Evolutionary conservation across 805 yeast genomes (phyloP).

Genomic region (Wickerhamiella galacta): DNA sequence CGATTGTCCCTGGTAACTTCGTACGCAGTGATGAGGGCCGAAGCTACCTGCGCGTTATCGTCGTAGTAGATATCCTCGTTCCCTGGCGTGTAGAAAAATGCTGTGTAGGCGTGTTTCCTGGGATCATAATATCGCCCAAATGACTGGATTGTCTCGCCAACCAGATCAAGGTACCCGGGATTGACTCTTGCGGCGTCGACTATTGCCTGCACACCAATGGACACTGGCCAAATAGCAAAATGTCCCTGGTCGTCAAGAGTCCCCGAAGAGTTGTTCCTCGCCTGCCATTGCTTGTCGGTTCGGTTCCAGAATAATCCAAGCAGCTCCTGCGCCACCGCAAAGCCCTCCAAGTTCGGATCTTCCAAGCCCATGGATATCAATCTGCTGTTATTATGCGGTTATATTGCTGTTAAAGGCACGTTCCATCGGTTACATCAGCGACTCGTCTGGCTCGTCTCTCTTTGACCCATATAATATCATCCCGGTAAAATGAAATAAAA

Average conservation of each 20-base stretch:
- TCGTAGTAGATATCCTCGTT: constrained; percentile 54
- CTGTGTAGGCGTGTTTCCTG: constrained; percentile 40
- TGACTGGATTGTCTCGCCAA: constrained; percentile 35
- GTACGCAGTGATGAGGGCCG: constrained; percentile 46
- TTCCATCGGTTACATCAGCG: no score
- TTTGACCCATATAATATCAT: no score
- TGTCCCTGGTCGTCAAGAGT: constrained; percentile 35
- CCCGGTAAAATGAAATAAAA: no score
- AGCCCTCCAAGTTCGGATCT: constrained; percentile 18
- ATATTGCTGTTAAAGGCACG: no score
- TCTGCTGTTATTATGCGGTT: no score
- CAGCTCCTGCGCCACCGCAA: constrained; percentile 12
- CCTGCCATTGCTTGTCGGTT: neutral
- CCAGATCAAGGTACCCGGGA: constrained; percentile 34
- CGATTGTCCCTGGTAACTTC: constrained; percentile 44
- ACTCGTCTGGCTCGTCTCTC: no score
- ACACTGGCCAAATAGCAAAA: constrained; percentile 52
- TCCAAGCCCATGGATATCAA: constrained; percentile 10
- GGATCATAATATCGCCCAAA: constrained; percentile 37
- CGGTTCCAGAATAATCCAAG: constrained; percentile 17
- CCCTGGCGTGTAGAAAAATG: constrained; percentile 41
- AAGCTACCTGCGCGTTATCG: constrained; percentile 60
- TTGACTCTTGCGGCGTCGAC: constrained; percentile 42
- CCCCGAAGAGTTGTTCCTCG: no score
- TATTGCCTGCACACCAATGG: constrained; percentile 49